A percentile compares a stretch with the other conserved stretches of the same genome.
These are phyloP conservation scores for Pythium biforme DNA, from an alignment of 352 stramenopile genomes.

Conservation along the genomic window DNA sequence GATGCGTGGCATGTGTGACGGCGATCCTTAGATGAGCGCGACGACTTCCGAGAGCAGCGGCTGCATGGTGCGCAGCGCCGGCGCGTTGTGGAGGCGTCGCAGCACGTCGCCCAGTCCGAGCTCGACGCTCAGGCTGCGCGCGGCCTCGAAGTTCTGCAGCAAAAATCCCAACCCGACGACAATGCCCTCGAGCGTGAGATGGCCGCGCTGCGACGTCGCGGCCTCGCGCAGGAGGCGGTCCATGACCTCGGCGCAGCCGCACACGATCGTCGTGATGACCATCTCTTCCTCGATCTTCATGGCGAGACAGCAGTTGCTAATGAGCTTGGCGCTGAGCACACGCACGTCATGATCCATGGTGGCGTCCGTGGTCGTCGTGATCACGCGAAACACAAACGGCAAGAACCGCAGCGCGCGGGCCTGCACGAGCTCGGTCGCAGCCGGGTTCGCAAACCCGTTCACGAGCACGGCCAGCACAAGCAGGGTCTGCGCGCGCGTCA, in stretches of 20 bases:
- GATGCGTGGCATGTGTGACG: not conserved
- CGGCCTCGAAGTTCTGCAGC: conserved; percentile 56
- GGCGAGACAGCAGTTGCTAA: conserved; percentile 73
- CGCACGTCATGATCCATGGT: too few species aligned
- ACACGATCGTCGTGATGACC: conserved; percentile 69
- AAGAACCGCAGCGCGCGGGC: conserved; percentile 47
- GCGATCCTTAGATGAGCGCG: conserved; percentile 50
- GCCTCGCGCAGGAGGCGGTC: conserved; percentile 49
- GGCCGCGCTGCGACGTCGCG: conserved; percentile 22
- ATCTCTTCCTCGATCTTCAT: conserved; percentile 67
- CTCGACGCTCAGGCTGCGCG: conserved; percentile 57
- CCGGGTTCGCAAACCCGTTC: conserved; percentile 59
- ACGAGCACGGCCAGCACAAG: conserved; percentile 58
- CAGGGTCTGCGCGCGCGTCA: conserved; percentile 51
- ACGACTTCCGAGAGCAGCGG: conserved; percentile 60
- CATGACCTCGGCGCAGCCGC: conserved; percentile 63
- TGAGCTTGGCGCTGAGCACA: conserved; percentile 54
- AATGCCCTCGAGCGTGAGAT: conserved; percentile 50
- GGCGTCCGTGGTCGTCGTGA: conserved; percentile 38
- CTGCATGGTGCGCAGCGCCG: conserved; percentile 44
- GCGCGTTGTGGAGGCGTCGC: conserved; percentile 42
- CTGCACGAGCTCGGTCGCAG: conserved; percentile 52
- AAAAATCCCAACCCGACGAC: conserved; percentile 64
- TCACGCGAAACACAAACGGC: conserved; percentile 63
- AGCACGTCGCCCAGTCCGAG: conserved; percentile 68